Evolutionary conservation across 176 grass and related monocot species (phyloP).

Genomic region (Oryza punctata): DNA sequence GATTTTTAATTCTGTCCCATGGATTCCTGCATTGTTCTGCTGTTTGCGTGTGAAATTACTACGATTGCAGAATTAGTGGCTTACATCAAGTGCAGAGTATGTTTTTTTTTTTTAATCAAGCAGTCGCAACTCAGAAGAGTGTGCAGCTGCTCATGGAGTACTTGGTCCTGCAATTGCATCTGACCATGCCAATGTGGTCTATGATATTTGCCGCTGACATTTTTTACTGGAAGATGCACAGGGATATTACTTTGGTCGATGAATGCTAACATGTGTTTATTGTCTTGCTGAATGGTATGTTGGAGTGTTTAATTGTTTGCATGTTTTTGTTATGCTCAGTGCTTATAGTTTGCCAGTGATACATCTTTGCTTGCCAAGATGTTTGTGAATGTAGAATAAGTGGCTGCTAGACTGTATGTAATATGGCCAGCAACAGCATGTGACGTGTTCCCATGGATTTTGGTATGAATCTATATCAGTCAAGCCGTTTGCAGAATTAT

Average conservation of each 20-base stretch:
- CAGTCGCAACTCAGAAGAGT: not conserved
- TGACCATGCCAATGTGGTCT: not conserved
- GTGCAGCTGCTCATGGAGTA: not conserved
- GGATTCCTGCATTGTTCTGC: not conserved
- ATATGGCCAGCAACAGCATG: not conserved
- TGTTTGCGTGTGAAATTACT: not conserved
- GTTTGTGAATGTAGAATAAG: not conserved
- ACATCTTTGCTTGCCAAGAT: not conserved
- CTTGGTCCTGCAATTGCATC: not conserved
- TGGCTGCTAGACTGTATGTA: not conserved
- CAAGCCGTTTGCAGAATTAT: not conserved
- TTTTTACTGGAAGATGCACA: not conserved
- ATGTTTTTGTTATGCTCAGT: conserved; percentile 1
- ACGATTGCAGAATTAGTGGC: not conserved
- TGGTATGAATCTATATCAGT: not conserved
- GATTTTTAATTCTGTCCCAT: not conserved
- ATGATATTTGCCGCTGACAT: not conserved
- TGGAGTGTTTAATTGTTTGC: not conserved
- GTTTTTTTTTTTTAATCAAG: not conserved
- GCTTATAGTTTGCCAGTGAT: not conserved
- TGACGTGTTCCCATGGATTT: not conserved
- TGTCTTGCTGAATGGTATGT: not conserved
- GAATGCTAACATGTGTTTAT: not conserved
- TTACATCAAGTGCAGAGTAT: not conserved
- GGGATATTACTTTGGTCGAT: not conserved